These are phyloP conservation scores for Glycine soja DNA, from an alignment of 306 rosid genomes.

Conservation along the genomic window DNA sequence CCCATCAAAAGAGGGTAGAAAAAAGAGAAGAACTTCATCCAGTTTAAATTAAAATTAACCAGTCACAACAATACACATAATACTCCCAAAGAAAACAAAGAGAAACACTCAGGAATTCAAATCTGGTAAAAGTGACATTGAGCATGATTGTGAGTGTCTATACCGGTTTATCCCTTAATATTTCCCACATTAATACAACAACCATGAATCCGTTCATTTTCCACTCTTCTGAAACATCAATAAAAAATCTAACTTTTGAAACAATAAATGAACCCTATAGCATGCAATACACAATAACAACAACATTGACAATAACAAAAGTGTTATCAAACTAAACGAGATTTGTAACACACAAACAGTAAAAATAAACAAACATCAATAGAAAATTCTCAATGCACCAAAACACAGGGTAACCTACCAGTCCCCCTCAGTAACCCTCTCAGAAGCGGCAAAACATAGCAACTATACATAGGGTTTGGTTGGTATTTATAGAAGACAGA, in stretches of 20 bases:
- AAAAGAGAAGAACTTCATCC: not conserved
- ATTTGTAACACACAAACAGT: not conserved
- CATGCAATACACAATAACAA: not conserved
- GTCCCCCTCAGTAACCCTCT: not conserved
- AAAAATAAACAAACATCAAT: not conserved
- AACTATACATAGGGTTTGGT: not conserved
- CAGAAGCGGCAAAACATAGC: slow-evolving; percentile 6
- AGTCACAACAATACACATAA: too few species aligned
- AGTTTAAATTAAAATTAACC: too few species aligned
- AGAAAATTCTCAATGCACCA: not conserved
- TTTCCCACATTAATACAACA: not conserved
- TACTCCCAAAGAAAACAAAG: not conserved
- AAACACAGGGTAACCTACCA: not conserved
- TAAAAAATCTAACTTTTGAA: not conserved
- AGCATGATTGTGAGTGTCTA: not conserved
- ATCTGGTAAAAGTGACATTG: not conserved
- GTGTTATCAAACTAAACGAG: not conserved
- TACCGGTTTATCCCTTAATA: not conserved
- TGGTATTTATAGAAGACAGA: slow-evolving; percentile 1
- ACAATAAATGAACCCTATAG: not conserved
- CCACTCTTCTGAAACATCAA: not conserved
- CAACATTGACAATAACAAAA: not conserved
- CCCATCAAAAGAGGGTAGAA: not conserved
- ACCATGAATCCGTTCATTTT: not conserved
- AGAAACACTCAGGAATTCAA: not conserved